These are phyloP conservation scores for Gamarada debralockiae DNA, from an alignment of 495 filamentous ascomycete genomes.

Conservation along the genomic window DNA sequence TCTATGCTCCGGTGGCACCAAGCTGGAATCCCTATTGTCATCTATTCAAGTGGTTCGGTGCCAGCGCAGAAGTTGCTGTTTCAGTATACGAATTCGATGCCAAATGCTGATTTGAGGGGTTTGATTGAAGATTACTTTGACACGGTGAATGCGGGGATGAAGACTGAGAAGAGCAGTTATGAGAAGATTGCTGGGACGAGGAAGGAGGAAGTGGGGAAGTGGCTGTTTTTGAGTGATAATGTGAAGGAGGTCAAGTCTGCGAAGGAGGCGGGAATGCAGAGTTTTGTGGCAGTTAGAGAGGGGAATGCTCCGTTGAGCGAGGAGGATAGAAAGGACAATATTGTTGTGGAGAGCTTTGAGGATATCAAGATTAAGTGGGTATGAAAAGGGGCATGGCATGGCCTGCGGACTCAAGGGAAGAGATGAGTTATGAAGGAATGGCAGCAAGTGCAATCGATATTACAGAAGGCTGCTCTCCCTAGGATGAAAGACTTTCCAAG, in stretches of 20 bases:
- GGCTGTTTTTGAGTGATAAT: conserved; percentile 71
- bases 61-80: conserved; percentile 71
- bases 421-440: too few species aligned
- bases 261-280: conserved; percentile 56
- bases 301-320: conserved; percentile 55
- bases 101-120: conserved; percentile 48
- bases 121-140: conserved; percentile 61
- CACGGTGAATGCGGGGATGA: conserved; percentile 69
- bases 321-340: conserved; percentile 38
- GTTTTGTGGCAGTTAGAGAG: conserved; percentile 55
- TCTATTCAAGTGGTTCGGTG: conserved; percentile 71
- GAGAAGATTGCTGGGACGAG: conserved; percentile 46
- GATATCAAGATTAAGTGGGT: conserved; percentile 17
- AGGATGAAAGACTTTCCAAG: too few species aligned
- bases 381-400: background rate
- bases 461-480: too few species aligned
- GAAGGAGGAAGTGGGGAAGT: conserved; percentile 35
- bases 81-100: conserved; percentile 52
- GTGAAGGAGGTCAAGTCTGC: conserved; percentile 66
- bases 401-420: too few species aligned
- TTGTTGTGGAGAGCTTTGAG: conserved; percentile 43
- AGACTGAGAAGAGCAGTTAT: conserved; percentile 58
- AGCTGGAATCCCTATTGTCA: conserved; percentile 47
- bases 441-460: too few species aligned
- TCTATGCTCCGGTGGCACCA: conserved; percentile 48